Evolutionary conservation across 148 eudicot species (phyloP).

Genomic region (Pouteria glomerata): DNA sequence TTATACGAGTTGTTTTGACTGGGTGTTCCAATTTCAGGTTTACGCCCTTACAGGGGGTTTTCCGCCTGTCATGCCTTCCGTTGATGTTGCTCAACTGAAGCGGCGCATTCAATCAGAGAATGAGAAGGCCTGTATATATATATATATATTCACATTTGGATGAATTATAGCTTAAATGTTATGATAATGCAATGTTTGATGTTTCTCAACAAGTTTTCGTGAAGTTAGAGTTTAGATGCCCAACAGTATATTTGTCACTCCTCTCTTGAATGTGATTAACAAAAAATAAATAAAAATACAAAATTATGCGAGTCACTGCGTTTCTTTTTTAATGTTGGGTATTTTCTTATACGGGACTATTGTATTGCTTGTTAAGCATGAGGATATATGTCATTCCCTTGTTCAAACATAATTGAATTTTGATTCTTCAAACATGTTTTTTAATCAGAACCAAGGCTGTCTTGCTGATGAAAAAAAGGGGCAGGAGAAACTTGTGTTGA

Average conservation of each 20-base stretch:
- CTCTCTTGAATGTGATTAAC: too few relatives aligned
- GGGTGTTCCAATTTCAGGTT: constrained; percentile 34
- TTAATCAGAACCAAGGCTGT: not conserved
- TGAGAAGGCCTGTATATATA: constrained; percentile 47
- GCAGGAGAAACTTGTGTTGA: not conserved
- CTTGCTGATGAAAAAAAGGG: not conserved
- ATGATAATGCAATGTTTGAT: too few relatives aligned
- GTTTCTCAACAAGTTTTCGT: not conserved
- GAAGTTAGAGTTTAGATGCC: not conserved
- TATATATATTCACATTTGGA: not conserved
- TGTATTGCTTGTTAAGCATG: not conserved
- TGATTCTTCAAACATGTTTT: not conserved
- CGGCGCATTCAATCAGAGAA: constrained; percentile 50
- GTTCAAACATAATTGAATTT: not conserved
- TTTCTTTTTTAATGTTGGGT: not conserved
- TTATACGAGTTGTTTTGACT: not conserved
- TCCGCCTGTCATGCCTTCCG: constrained; percentile 74
- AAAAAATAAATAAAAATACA: too few relatives aligned
- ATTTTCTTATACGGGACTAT: not conserved
- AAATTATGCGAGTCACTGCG: not conserved
- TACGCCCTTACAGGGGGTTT: constrained; percentile 90
- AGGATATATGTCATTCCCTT: not conserved
- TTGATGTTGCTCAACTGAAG: constrained; percentile 65
- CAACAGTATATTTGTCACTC: not conserved
- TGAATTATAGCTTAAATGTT: too few relatives aligned